phyloP scores from a whole-genome alignment of 2,329 filamentous ascomycete genomes.

The Domatiomyces globalis region DNA sequence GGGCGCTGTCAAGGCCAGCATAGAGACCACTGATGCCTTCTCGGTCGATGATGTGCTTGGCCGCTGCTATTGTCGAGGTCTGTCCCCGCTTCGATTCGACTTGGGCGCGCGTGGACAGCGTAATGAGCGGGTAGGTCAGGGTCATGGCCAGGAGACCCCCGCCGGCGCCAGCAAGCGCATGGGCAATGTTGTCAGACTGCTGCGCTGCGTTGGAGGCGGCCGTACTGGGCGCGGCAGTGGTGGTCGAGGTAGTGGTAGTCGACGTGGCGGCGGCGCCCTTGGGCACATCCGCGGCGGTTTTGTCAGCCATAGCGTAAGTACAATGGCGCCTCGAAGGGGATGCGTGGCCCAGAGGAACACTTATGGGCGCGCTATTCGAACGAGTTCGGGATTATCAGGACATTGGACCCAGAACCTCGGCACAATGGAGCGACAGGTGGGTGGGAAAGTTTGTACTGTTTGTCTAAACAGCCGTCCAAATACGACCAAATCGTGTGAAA shows the following conservation, averaged over 20 bases:
- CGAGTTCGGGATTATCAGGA: background rate
- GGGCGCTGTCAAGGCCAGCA: conserved; percentile 78
- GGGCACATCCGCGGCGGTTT: background rate
- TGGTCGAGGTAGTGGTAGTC: conserved; percentile 1
- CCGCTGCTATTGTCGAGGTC: conserved; percentile 67
- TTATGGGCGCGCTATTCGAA: no score
- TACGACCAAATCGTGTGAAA: background rate
- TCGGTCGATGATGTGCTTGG: conserved; percentile 74
- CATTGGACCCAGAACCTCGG: background rate
- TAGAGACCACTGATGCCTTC: conserved; percentile 85
- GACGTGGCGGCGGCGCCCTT: background rate
- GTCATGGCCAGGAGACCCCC: conserved; percentile 93
- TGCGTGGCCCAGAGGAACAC: no score
- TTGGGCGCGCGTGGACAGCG: conserved; percentile 90
- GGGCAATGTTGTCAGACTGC: conserved; percentile 91
- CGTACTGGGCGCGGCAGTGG: conserved; percentile 6
- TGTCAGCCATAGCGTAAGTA: background rate
- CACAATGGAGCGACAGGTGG: background rate
- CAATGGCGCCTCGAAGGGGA: background rate
- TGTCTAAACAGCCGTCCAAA: background rate
- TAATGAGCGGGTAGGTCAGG: conserved; percentile 92
- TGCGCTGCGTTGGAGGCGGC: conserved; percentile 52
- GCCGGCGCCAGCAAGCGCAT: conserved; percentile 82
- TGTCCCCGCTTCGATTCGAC: conserved; percentile 92
- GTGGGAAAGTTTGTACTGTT: background rate